A percentile compares a stretch with the other conserved stretches of the same genome.
Conservation (phyloP, 2,329 filamentous ascomycete genomes). For the Talaromyces sp. region DNA sequence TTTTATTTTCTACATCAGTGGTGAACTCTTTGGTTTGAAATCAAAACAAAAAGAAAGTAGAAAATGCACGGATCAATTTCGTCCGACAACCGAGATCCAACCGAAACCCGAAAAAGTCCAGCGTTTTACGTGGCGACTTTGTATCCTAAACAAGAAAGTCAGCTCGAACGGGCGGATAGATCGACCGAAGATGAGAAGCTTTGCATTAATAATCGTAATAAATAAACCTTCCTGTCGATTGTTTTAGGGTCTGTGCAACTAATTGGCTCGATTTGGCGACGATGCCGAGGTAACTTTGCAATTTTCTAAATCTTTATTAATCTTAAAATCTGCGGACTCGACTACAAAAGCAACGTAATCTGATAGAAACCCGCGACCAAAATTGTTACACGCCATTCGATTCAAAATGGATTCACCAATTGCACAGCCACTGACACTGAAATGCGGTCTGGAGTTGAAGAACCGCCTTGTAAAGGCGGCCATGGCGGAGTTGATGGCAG, state of each 20-base stretch:
- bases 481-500: slow-evolving; percentile 7
- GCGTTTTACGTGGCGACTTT: not conserved
- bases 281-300: not conserved
- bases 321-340: not conserved
- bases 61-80: not conserved
- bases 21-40: not conserved
- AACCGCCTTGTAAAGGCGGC: slow-evolving; percentile 7
- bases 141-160: not conserved
- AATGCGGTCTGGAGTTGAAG: slow-evolving; percentile 6
- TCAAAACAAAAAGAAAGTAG: not conserved
- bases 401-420: slow-evolving; percentile 4
- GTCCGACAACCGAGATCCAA: not conserved
- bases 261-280: not conserved
- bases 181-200: not conserved
- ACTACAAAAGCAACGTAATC: not conserved
- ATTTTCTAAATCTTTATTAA: not conserved
- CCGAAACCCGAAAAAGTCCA: not conserved
- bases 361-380: not conserved
- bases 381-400: not conserved
- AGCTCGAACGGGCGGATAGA: not conserved
- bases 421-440: slow-evolving; percentile 1
- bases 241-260: not conserved
- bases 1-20: not conserved
- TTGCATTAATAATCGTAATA: not conserved
- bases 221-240: not conserved